Evolutionary conservation across 495 filamentous ascomycete species (phyloP).

Genomic region (Staphylotrichum longicolle): DNA sequence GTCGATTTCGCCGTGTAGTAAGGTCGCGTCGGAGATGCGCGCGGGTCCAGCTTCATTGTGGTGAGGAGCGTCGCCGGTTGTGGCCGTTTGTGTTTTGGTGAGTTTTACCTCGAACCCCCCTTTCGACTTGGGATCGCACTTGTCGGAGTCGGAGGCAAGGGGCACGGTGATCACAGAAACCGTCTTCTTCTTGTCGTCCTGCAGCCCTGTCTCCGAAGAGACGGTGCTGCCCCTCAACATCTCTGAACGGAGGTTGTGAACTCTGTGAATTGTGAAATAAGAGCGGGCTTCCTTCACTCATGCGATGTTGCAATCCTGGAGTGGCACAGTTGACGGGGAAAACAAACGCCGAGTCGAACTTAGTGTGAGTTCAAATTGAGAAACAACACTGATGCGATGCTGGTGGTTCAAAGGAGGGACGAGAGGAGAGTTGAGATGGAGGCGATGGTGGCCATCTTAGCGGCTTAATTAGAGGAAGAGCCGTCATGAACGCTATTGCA

Average conservation of each 20-base stretch:
- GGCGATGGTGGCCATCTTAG: too few relatives aligned
- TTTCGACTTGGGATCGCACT: neutral
- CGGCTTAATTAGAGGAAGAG: too few relatives aligned
- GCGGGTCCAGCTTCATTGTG: neutral
- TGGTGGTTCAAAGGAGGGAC: too few relatives aligned
- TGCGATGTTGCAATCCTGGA: too few relatives aligned
- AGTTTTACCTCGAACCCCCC: neutral
- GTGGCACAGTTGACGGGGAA: too few relatives aligned
- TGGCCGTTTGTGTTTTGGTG: neutral
- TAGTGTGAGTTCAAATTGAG: too few relatives aligned
- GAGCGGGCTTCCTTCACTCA: too few relatives aligned
- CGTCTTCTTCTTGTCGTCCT: neutral
- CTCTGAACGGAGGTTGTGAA: neutral
- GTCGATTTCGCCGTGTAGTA: conserved; percentile 8
- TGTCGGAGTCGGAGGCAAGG: neutral
- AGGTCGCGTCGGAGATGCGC: neutral
- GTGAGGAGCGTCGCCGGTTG: neutral
- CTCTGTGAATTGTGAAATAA: too few relatives aligned
- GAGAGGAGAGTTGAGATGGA: too few relatives aligned
- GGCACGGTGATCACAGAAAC: neutral
- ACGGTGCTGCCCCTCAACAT: neutral
- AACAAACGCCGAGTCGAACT: too few relatives aligned
- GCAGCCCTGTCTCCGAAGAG: neutral
- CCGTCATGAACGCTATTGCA: too few relatives aligned
- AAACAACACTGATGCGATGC: too few relatives aligned